Evolutionary conservation across 352 stramenopile species (phyloP).

Genomic region (Pythium plurisporium): DNA sequence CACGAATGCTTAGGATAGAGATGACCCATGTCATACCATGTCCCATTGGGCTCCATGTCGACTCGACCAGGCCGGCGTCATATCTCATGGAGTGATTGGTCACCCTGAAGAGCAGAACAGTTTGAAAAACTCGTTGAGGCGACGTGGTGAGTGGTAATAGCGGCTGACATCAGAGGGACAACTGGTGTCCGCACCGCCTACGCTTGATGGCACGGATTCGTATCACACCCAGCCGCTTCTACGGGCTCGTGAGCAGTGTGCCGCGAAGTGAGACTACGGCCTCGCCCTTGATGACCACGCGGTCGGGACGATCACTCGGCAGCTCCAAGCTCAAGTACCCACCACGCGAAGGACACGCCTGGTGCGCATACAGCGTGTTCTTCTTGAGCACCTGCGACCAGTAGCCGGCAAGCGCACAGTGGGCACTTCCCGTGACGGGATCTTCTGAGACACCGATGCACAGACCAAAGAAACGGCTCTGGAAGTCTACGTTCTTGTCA

Average conservation of each 20-base stretch:
- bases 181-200: no score
- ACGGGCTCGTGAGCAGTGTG: slow-evolving; percentile 15
- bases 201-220: no score
- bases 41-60: no score
- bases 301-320: slow-evolving; percentile 19
- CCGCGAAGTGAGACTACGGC: slow-evolving; percentile 30
- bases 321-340: slow-evolving; percentile 45
- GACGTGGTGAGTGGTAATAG: background rate
- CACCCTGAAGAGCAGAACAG: no score
- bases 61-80: no score
- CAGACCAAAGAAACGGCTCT: slow-evolving; percentile 87
- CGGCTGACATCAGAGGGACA: no score
- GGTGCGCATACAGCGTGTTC: slow-evolving; percentile 36
- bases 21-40: no score
- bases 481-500: slow-evolving; percentile 37
- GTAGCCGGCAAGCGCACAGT: slow-evolving; percentile 87
- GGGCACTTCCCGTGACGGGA: slow-evolving; percentile 90
- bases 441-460: slow-evolving; percentile 89
- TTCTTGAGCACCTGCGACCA: slow-evolving; percentile 57
- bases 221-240: no score
- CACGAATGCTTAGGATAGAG: no score
- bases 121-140: no score
- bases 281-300: slow-evolving; percentile 48
- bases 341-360: slow-evolving; percentile 39
- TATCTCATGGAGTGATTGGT: no score